A percentile compares a stretch with the other conserved stretches of the same genome.
Evolutionary conservation across 768 basidiomycete genomes (phyloP).

Genomic region (Jaapia argillacea): DNA sequence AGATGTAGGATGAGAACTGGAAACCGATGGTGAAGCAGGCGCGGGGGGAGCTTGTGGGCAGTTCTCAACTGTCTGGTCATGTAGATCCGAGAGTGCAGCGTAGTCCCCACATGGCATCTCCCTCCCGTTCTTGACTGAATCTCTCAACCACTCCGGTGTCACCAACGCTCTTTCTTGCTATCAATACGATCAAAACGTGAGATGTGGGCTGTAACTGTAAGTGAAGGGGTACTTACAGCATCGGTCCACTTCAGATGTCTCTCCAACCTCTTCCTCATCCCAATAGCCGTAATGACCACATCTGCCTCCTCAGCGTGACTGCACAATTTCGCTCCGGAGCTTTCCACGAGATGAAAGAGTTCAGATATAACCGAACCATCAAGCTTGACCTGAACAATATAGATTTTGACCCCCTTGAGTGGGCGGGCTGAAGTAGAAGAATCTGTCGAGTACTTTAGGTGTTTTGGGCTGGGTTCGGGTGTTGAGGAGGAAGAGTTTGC

Average conservation of each 20-base stretch:
- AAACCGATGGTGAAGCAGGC: too few species aligned
- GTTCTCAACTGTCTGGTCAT: constrained; percentile 31
- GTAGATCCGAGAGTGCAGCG: constrained; percentile 42
- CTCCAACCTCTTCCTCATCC: constrained; percentile 59
- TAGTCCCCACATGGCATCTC: constrained; percentile 44
- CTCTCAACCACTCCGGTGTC: constrained; percentile 59
- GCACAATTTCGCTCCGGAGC: constrained; percentile 23
- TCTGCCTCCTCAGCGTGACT: constrained; percentile 39
- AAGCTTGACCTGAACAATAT: constrained; percentile 21
- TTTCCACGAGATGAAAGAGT: constrained; percentile 18
- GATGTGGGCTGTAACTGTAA: too few species aligned
- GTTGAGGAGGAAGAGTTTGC: not conserved
- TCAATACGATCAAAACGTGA: not conserved
- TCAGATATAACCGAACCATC: constrained; percentile 14
- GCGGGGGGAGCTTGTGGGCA: constrained; percentile 28
- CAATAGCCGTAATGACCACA: constrained; percentile 54
- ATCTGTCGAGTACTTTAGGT: too few species aligned
- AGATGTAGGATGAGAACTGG: too few species aligned
- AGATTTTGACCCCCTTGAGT: constrained; percentile 8
- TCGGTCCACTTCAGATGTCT: constrained; percentile 57
- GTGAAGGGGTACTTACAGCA: constrained; percentile 38
- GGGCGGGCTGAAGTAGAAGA: too few species aligned
- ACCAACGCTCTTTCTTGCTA: constrained; percentile 62
- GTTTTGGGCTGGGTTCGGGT: not conserved
- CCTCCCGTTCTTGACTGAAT: constrained; percentile 36